Conservation (phyloP, 306 rosid species). For the Adenanthera pavonina region DNA sequence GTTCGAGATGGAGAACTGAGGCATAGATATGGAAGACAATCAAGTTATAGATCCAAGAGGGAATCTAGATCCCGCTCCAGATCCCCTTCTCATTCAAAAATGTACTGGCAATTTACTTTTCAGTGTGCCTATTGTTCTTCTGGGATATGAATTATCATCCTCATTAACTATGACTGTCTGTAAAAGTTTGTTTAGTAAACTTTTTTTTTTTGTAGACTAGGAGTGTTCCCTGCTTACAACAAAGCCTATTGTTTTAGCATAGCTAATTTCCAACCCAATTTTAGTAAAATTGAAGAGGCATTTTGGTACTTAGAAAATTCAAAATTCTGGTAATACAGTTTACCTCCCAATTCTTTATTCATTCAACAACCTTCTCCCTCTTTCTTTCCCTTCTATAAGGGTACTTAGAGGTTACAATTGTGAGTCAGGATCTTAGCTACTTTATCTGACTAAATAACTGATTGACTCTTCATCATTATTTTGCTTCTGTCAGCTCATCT, state of each 20-base stretch:
- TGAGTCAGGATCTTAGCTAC: neutral
- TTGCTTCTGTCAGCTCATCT: neutral
- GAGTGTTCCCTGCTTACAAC: too few relatives aligned
- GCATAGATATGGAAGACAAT: conserved; percentile 53
- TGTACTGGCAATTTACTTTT: conserved; percentile 45
- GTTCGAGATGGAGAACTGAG: conserved; percentile 62
- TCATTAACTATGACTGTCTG: neutral
- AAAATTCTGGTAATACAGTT: neutral
- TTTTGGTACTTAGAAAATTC: neutral
- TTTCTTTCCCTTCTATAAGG: neutral
- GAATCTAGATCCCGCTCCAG: conserved; percentile 63
- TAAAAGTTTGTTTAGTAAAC: neutral
- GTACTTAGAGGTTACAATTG: neutral
- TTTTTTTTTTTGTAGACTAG: too few relatives aligned
- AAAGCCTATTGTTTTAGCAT: conserved; percentile 19
- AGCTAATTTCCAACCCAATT: conserved; percentile 7
- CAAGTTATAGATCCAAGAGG: conserved; percentile 54
- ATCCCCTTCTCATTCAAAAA: conserved; percentile 61
- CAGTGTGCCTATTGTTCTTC: conserved; percentile 28
- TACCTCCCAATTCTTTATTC: neutral
- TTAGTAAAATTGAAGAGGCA: conserved; percentile 16
- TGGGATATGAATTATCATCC: conserved; percentile 8
- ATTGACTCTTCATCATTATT: neutral
- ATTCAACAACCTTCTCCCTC: neutral
- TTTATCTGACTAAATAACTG: neutral